Evolutionary conservation across 2,329 filamentous ascomycete genomes (phyloP), one percentile per base, ranked within the genome.

Genomic region (Clonostachys chloroleuca): DNA sequence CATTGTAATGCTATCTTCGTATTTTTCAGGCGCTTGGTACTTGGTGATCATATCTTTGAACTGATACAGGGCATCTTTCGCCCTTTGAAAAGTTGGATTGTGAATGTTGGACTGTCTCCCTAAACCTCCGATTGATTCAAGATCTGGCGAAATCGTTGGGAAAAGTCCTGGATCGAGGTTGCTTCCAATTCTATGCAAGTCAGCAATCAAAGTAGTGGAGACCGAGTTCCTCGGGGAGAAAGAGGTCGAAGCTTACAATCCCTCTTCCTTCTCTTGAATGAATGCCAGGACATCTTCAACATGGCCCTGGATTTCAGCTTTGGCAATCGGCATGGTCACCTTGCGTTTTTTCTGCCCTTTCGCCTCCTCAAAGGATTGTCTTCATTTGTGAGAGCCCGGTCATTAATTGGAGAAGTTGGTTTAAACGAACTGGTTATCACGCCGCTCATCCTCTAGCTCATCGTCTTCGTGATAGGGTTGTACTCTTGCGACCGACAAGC

Each of bases 1-100:
- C 42, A 54, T 55, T 13, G 52, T 52, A 33, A 61, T 54, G 2
- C 52, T 47, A 7, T 34, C 48, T 10, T 46, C 40, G 17, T 49
- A 47, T 12, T 51, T 51, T 40, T 34, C 43, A 12, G 40, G n/a
- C 16, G 34, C 7, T 14, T 18, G 24, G 18, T 44, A 44, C 12
- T 17, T 16, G 6, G 43, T 34, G 8, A 20, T 30, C 12, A 35
- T 12, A 9, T 16, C 20, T 43, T 17, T 14, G 10, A 46, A 16
- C 16, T 39, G 36, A 33, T 16, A 17, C 33, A 45, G 14, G 9
- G 44, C 34, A 16, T n/a, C 6, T 8, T 16, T 20, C 16, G 46
- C 36, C 10, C 34, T 35, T 17, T 47, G 33, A 41, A 14, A 13
- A 13, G 14, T 20, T 17, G 34, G 8, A 24, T 44, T 44, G n/a